Evolutionary conservation across 2,329 filamentous ascomycete species (phyloP).

Genomic region (Venturia carpophila): DNA sequence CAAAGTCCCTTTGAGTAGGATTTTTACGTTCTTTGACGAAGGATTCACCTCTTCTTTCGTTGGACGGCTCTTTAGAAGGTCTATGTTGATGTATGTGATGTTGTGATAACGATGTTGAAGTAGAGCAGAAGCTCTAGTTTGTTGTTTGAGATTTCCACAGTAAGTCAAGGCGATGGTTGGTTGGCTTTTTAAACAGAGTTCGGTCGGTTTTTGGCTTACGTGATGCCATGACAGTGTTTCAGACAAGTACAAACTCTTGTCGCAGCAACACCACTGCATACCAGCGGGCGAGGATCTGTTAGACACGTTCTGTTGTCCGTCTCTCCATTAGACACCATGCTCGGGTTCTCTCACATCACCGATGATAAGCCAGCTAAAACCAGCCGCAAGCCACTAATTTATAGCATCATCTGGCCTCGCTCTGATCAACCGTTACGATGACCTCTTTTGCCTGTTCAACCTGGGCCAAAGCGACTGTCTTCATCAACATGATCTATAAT

Average conservation of each 20-base stretch:
- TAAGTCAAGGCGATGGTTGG: not conserved
- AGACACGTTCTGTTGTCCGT: not conserved
- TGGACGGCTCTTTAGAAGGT: not conserved
- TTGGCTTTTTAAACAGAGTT: not conserved
- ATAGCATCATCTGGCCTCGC: not conserved
- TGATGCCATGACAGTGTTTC: not conserved
- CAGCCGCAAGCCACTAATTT: not conserved
- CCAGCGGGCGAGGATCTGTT: not conserved
- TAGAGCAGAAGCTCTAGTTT: not conserved
- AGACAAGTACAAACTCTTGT: not conserved
- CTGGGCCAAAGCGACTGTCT: not conserved
- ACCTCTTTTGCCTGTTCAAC: not conserved
- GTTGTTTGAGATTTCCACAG: not conserved
- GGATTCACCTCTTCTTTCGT: too few relatives aligned
- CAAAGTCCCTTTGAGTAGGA: too few relatives aligned
- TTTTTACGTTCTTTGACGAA: not conserved
- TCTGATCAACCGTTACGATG: not conserved
- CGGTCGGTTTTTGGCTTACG: not conserved
- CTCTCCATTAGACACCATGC: not conserved
- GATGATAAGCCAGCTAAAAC: not conserved
- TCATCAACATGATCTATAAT: not conserved
- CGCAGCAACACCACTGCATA: not conserved
- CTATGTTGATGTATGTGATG: not conserved
- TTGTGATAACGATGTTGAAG: not conserved
- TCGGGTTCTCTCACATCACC: not conserved